Conservation (phyloP, 805 yeast species). For the Kodamaea leandrae region DNA sequence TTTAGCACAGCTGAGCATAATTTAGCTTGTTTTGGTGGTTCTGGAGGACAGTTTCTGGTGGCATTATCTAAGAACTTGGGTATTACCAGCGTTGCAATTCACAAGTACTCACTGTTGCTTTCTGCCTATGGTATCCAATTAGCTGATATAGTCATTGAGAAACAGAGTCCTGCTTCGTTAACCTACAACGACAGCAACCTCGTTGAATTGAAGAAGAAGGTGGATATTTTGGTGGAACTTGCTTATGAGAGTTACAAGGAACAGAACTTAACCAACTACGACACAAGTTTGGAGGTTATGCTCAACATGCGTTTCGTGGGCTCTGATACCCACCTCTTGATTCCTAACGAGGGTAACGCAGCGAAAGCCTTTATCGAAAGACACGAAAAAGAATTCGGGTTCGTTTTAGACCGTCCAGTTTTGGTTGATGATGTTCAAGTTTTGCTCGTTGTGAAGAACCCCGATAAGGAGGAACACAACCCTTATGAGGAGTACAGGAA, state of each 20-base stretch:
- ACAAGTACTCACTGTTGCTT: constrained; percentile 76
- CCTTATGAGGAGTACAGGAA: constrained; percentile 19
- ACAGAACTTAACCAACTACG: constrained; percentile 50
- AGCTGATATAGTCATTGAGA: constrained; percentile 49
- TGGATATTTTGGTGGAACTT: constrained; percentile 41
- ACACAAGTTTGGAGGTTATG: constrained; percentile 57
- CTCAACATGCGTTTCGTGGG: constrained; percentile 82
- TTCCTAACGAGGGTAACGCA: constrained; percentile 33
- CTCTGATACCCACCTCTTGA: constrained; percentile 84
- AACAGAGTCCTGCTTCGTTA: constrained; percentile 35
- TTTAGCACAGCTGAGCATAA: constrained; percentile 62
- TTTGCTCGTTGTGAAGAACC: constrained; percentile 17
- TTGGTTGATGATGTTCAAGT: constrained; percentile 40
- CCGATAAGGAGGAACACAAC: constrained; percentile 14
- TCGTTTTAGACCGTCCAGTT: constrained; percentile 32
- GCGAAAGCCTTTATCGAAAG: constrained; percentile 24
- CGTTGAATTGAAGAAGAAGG: constrained; percentile 43
- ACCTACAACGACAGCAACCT: constrained; percentile 20
- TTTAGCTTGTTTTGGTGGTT: constrained; percentile 86
- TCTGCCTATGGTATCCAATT: constrained; percentile 88
- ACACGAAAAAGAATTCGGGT: constrained; percentile 37
- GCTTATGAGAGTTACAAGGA: constrained; percentile 37
- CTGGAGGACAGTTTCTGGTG: constrained; percentile 89
- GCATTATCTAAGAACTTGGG: constrained; percentile 73
- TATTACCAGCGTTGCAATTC: constrained; percentile 65